These are phyloP conservation scores for Spathaspora gorwiae DNA, from an alignment of 805 yeast genomes.

Conservation along the genomic window DNA sequence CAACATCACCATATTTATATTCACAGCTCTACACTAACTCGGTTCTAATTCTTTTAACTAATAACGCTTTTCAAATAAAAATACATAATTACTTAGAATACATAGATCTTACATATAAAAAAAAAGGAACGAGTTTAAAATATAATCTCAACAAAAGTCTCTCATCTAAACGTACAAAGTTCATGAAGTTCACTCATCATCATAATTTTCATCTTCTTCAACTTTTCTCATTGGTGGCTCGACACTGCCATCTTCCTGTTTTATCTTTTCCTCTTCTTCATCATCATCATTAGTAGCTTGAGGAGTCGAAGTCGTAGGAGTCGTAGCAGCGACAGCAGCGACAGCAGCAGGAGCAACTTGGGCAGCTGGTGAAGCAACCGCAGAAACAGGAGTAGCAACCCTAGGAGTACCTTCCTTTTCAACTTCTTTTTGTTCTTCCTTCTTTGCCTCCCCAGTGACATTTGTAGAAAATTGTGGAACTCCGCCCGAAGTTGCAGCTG, in stretches of 20 bases:
- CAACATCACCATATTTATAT: too few relatives aligned
- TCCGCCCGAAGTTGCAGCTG: conserved; percentile 3
- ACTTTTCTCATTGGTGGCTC: conserved; percentile 45
- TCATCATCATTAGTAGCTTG: conserved; percentile 14
- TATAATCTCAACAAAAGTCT: neutral
- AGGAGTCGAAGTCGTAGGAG: neutral
- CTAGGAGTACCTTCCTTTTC: conserved; percentile 4
- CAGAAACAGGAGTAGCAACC: neutral
- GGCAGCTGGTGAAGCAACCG: neutral
- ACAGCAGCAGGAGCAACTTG: conserved; percentile 3
- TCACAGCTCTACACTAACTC: too few relatives aligned
- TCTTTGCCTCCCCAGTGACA: conserved; percentile 11
- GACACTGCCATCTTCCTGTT: conserved; percentile 22
- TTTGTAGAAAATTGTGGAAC: conserved; percentile 18
- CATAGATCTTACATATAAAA: conserved; percentile 3
- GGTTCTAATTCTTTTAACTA: too few relatives aligned
- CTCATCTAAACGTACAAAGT: neutral
- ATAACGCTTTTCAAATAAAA: too few relatives aligned
- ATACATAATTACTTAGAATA: conserved; percentile 1
- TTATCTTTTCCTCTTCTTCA: conserved; percentile 28
- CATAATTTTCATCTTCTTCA: conserved; percentile 45
- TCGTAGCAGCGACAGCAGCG: neutral
- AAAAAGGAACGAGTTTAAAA: neutral
- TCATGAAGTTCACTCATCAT: conserved; percentile 24
- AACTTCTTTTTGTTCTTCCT: conserved; percentile 6